A percentile compares a stretch with the other conserved stretches of the same genome.
phyloP scores from a whole-genome alignment of 345 rosid species.

The Pseudoturritis turrita region DNA sequence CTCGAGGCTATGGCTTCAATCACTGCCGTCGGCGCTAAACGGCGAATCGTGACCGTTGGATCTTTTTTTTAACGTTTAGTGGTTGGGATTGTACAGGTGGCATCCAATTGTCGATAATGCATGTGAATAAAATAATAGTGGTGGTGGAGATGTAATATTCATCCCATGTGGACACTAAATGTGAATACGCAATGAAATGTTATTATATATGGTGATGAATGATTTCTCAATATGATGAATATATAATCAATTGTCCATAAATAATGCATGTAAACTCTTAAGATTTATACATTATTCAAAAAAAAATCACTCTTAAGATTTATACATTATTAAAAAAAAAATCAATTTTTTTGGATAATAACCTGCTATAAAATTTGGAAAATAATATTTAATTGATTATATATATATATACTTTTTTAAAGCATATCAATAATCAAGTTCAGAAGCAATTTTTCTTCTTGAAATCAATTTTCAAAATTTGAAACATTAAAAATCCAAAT shows the following conservation, averaged over 20 bases:
- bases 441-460: not conserved
- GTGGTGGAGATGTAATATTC: slow-evolving; percentile 15
- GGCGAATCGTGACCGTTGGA: slow-evolving; percentile 16
- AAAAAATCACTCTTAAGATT: too few species aligned
- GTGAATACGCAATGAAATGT: slow-evolving; percentile 11
- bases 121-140: slow-evolving; percentile 16
- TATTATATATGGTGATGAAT: not conserved
- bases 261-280: too few species aligned
- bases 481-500: not conserved
- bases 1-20: slow-evolving; percentile 42
- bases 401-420: too few species aligned
- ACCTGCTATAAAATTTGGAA: not conserved
- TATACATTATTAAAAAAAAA: too few species aligned
- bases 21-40: slow-evolving; percentile 57
- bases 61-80: slow-evolving; percentile 18
- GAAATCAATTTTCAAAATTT: not conserved
- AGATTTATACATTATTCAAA: not conserved
- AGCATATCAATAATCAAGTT: not conserved
- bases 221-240: not conserved
- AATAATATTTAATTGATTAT: too few species aligned
- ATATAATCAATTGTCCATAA: too few species aligned
- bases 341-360: not conserved
- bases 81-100: slow-evolving; percentile 16
- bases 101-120: slow-evolving; percentile 2
- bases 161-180: slow-evolving; percentile 28